A percentile compares a stretch with the other conserved stretches of the same genome.
Conservation (phyloP, 306 rosid species). For the Vicia villosa region DNA sequence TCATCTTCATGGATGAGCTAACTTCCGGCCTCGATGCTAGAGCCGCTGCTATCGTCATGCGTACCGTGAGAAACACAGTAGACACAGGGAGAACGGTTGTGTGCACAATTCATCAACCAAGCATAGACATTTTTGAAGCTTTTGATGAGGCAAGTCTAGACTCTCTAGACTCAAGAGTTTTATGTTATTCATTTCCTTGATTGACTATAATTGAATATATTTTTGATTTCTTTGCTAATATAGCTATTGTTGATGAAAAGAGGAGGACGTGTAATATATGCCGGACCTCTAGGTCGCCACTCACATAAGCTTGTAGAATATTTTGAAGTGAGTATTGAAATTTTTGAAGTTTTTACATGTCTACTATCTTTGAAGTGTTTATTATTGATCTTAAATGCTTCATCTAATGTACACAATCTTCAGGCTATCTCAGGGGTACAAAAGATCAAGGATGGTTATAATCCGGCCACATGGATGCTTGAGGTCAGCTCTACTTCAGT, state of each 20-base stretch:
- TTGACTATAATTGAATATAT: neutral
- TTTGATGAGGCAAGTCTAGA: constrained; percentile 44
- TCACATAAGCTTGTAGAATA: constrained; percentile 45
- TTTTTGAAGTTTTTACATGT: neutral
- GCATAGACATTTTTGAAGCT: constrained; percentile 48
- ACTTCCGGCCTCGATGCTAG: constrained; percentile 52
- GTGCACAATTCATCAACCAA: constrained; percentile 52
- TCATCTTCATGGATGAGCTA: constrained; percentile 53
- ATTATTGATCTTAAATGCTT: neutral
- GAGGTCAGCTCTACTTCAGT: constrained; percentile 54
- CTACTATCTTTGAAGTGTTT: neutral
- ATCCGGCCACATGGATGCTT: constrained; percentile 91
- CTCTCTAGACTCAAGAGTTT: neutral
- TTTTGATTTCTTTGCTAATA: constrained; percentile 10
- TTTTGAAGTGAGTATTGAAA: constrained; percentile 38
- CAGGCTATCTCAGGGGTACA: constrained; percentile 63
- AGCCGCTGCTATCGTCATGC: constrained; percentile 47
- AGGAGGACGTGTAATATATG: constrained; percentile 58
- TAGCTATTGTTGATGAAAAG: constrained; percentile 55
- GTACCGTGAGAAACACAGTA: constrained; percentile 41
- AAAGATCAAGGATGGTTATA: constrained; percentile 60
- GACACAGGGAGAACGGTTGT: constrained; percentile 48
- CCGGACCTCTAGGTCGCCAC: constrained; percentile 52
- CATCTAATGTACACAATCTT: constrained; percentile 6
- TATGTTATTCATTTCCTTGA: neutral